A percentile compares a stretch with the other conserved stretches of the same genome.
These are phyloP conservation scores for Mortierella sp. DNA, from an alignment of 371 early-diverging fungal species.

Conservation along the genomic window DNA sequence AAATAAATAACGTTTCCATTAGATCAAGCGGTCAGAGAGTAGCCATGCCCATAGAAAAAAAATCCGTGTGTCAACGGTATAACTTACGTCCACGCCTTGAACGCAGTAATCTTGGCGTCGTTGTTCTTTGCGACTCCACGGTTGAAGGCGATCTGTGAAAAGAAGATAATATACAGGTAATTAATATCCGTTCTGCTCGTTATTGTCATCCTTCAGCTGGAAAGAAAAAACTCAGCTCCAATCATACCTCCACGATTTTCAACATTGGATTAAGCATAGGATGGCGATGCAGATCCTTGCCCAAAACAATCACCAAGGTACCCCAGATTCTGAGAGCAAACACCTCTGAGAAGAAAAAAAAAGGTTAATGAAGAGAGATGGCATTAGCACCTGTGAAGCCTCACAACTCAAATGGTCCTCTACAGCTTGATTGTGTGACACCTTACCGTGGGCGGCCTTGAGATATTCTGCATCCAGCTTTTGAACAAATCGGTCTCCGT, in stretches of 20 bases:
- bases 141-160: background rate
- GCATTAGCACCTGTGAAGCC: background rate
- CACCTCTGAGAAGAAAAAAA: constrained; percentile 24
- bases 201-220: background rate
- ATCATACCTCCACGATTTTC: constrained; percentile 41
- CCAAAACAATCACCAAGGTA: constrained; percentile 27
- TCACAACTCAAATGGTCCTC: background rate
- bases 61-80: background rate
- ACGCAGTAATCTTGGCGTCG: constrained; percentile 46
- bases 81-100: constrained; percentile 50
- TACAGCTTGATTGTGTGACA: background rate
- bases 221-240: background rate
- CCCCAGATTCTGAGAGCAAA: constrained; percentile 54
- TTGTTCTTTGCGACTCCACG: constrained; percentile 9
- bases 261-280: constrained; percentile 37
- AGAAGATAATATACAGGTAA: background rate
- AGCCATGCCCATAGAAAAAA: background rate
- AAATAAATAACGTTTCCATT: background rate
- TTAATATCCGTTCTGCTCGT: background rate
- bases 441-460: constrained; percentile 30
- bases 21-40: too few relatives aligned
- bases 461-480: constrained; percentile 21
- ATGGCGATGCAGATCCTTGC: constrained; percentile 34
- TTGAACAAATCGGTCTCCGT: constrained; percentile 21
- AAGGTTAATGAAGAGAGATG: background rate